Evolutionary conservation across 306 rosid genomes (phyloP).

Genomic region (Betula pendula): DNA sequence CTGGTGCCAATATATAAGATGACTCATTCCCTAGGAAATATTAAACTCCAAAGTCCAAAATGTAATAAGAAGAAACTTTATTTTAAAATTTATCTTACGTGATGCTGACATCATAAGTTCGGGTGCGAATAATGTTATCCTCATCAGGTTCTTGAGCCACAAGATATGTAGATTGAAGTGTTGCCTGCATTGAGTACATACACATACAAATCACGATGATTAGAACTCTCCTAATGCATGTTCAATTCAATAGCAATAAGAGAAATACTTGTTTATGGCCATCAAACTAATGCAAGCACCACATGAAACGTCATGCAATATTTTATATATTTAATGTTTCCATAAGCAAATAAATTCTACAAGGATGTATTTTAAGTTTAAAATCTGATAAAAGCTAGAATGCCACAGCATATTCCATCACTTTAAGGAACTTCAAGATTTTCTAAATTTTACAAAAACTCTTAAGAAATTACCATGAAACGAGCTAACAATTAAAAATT

Average conservation of each 20-base stretch:
- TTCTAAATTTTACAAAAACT: neutral
- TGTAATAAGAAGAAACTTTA: neutral
- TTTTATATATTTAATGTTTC: neutral
- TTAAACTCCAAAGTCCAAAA: neutral
- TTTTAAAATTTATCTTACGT: slow-evolving; percentile 56
- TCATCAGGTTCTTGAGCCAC: slow-evolving; percentile 91
- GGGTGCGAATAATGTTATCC: slow-evolving; percentile 84
- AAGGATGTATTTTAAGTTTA: neutral
- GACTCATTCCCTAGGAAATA: neutral
- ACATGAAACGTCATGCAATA: neutral
- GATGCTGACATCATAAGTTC: slow-evolving; percentile 92
- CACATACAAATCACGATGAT: slow-evolving; percentile 20
- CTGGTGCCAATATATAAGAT: neutral
- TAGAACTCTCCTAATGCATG: neutral
- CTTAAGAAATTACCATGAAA: neutral
- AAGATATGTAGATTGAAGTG: slow-evolving; percentile 66
- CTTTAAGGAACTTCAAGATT: neutral
- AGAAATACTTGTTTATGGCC: neutral
- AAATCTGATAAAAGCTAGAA: neutral
- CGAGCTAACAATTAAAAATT: neutral
- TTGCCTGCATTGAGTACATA: slow-evolving; percentile 43
- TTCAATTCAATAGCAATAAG: neutral
- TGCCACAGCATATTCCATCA: neutral
- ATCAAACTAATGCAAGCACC: neutral
- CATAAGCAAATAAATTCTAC: neutral